Base-by-base conservation (phyloP, 164 flowering plant genomes). In the Euptelea pleiosperma region DNA sequence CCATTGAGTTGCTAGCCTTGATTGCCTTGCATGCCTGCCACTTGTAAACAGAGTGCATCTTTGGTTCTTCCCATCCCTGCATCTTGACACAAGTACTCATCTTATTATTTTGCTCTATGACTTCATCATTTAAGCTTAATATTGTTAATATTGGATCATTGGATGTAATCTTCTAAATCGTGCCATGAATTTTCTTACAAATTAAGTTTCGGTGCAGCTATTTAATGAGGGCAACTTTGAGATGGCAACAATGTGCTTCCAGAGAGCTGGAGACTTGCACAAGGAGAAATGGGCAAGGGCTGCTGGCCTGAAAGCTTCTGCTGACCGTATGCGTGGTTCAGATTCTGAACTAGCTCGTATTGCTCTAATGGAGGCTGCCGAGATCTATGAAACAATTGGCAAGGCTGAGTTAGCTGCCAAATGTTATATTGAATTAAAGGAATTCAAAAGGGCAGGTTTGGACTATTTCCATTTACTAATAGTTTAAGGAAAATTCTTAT, bases 181-280 rank as follows among this genome's bases (percentile, higher is more conserved):
- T n/a, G n/a, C n/a, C n/a, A n/a, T n/a, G n/a, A n/a, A n/a, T 21
- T n/a, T 36, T 46, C 22, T 47, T 2, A 34, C 46, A 15, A 28
- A n/a, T 7, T 50, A 19, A 18, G 51, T 29, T 40, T 47, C 47
- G 48, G 47, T 44, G 34, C 82, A 89, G 96, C 72, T 89, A 8
- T 75, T 78, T 22, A 65, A 58, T 56, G 86, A 86, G 61, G 42
- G 64, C 6, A 83, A 85, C 69, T 89, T 67, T 70, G 82, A 79
- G 60, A 79, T 82, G 86, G 96, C 96, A 5, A 75, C 75, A 2
- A 70, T 79, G 83, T 89, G 96, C 72, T 89, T 86, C 51, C 86
- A 86, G 68, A 77, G 75, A 59, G 96, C 96, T 16, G 78, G 71
- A 11, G 96, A 89, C 47, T 52, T 39, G 9, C 63, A 70, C 45